These are phyloP conservation scores for Aureobasidium sp. DNA, from an alignment of 2,329 filamentous ascomycete species.

Conservation along the genomic window DNA sequence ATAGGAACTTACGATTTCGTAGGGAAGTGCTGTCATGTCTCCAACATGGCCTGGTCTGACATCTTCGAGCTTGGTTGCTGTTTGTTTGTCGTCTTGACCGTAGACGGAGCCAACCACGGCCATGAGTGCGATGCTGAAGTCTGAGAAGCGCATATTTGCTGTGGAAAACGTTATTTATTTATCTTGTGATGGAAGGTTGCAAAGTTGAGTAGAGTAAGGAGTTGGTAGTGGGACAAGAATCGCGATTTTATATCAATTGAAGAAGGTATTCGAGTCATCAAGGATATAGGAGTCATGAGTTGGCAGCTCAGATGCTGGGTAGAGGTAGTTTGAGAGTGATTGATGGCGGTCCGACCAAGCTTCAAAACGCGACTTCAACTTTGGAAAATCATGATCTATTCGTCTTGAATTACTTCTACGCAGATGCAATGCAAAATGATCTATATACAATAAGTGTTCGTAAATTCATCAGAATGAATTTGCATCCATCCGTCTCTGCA, in stretches of 20 bases:
- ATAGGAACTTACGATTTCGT: neutral
- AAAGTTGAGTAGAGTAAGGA: too few species aligned
- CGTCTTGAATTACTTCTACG: too few species aligned
- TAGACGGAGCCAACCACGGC: neutral
- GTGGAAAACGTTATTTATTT: neutral
- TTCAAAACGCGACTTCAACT: too few species aligned
- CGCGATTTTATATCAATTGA: neutral
- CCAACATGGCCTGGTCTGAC: neutral
- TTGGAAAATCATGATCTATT: too few species aligned
- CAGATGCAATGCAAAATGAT: neutral
- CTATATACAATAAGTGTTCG: neutral
- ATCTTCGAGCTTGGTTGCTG: too few species aligned
- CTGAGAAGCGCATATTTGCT: neutral
- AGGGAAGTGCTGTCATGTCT: neutral
- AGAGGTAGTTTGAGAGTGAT: neutral
- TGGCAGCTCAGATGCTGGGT: neutral
- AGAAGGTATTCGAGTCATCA: neutral
- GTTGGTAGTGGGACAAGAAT: too few species aligned
- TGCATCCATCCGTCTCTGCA: neutral
- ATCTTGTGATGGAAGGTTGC: too few species aligned
- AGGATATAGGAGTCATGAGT: neutral
- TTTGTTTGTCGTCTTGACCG: too few species aligned
- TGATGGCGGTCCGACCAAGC: too few species aligned
- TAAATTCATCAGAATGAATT: neutral
- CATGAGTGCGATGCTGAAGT: neutral